Percentiles rank a stretch among this genome's conserved stretches.
These are phyloP conservation scores for Juglanconis sp. DNA, from an alignment of 2,329 filamentous ascomycete species.

Conservation along the genomic window DNA sequence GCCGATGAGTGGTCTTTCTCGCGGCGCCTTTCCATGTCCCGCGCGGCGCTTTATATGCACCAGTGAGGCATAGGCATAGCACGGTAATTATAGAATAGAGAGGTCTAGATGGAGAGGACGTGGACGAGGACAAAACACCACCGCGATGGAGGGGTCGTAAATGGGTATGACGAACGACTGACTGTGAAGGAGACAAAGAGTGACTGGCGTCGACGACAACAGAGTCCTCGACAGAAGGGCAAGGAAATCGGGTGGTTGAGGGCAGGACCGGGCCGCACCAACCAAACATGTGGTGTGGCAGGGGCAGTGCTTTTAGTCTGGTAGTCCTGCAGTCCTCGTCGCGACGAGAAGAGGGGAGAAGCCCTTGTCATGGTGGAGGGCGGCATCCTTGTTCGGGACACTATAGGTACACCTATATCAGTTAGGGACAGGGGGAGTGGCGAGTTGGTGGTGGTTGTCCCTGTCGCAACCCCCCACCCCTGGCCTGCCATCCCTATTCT, in stretches of 20 bases:
- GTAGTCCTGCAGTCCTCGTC: not conserved
- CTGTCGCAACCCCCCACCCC: too few species aligned
- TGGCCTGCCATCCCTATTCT: too few species aligned
- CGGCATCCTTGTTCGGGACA: too few species aligned
- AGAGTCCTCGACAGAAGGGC: not conserved
- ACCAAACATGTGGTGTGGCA: not conserved
- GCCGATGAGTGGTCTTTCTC: conserved; percentile 9
- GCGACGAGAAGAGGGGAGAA: not conserved
- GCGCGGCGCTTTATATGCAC: not conserved
- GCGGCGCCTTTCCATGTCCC: conserved; percentile 9
- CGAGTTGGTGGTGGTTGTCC: too few species aligned
- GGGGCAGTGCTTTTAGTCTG: conserved; percentile 3
- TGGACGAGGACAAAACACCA: not conserved
- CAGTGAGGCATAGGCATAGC: conserved; percentile 7
- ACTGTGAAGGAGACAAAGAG: not conserved
- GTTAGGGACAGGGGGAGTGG: too few species aligned
- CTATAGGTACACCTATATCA: too few species aligned
- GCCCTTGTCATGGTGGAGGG: not conserved
- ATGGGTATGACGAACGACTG: not conserved
- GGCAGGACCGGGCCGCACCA: not conserved
- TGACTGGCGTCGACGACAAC: not conserved
- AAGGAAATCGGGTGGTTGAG: not conserved
- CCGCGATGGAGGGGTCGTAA: not conserved
- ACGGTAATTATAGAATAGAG: not conserved
- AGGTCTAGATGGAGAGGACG: not conserved